Conservation (phyloP, 345 rosid species). For the Salix dunnii region DNA sequence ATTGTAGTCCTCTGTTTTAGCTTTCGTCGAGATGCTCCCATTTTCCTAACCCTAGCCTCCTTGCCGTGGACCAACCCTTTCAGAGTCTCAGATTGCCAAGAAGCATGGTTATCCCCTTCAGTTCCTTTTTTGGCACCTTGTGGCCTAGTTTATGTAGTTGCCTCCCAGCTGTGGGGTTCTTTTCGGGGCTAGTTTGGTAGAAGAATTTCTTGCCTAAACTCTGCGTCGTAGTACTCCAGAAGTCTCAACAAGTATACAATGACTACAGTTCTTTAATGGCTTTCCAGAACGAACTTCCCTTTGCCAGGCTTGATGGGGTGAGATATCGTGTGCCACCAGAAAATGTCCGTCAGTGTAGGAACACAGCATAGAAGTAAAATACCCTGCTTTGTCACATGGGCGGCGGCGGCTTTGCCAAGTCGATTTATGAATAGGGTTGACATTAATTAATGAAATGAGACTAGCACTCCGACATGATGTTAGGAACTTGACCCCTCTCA, state of each 20-base stretch:
- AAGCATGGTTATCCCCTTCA: not conserved
- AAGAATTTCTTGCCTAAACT: conserved; percentile 9
- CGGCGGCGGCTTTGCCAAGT: conserved; percentile 4
- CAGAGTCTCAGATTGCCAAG: not conserved
- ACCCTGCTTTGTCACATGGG: conserved; percentile 8
- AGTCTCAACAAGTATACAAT: not conserved
- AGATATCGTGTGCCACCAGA: not conserved
- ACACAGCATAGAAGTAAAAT: not conserved
- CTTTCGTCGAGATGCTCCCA: not conserved
- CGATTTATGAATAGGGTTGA: not conserved
- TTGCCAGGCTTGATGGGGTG: not conserved
- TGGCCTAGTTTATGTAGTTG: not conserved
- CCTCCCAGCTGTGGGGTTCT: not conserved
- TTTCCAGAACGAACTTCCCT: not conserved
- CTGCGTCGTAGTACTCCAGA: not conserved
- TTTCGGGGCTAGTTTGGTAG: not conserved
- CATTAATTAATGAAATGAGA: not conserved
- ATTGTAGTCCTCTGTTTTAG: not conserved
- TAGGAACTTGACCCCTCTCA: not conserved
- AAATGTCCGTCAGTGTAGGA: conserved; percentile 2
- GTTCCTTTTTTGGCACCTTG: not conserved
- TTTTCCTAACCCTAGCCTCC: not conserved
- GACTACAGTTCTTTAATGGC: not conserved
- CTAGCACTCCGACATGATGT: not conserved
- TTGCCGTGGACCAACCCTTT: not conserved